These are phyloP conservation scores for Amylocarpus encephaloides DNA, from an alignment of 2,329 filamentous ascomycete genomes.

Conservation along the genomic window DNA sequence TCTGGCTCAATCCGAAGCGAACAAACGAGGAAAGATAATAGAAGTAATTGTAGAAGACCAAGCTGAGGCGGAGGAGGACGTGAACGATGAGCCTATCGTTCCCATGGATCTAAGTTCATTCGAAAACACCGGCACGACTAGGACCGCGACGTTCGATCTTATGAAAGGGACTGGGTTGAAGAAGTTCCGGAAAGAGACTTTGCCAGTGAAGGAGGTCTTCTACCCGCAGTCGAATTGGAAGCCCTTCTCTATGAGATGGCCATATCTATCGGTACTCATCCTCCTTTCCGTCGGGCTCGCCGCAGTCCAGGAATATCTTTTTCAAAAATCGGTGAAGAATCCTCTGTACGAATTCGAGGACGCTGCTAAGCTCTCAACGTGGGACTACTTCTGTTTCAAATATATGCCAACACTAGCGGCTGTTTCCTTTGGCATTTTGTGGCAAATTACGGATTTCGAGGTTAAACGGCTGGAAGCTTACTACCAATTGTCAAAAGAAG, in stretches of 20 bases:
- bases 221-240: constrained; percentile 62
- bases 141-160: constrained; percentile 16
- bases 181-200: constrained; percentile 14
- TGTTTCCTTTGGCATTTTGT: constrained; percentile 57
- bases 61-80: background rate
- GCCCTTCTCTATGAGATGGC: constrained; percentile 58
- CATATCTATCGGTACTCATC: constrained; percentile 50
- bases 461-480: constrained; percentile 61
- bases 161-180: constrained; percentile 17
- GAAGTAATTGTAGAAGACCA: constrained; percentile 48
- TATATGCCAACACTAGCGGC: constrained; percentile 56
- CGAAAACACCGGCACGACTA: constrained; percentile 15
- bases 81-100: constrained; percentile 6
- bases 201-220: constrained; percentile 43
- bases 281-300: constrained; percentile 48
- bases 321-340: constrained; percentile 39
- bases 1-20: constrained; percentile 52
- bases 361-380: constrained; percentile 44
- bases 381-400: constrained; percentile 55
- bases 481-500: constrained; percentile 56
- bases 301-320: constrained; percentile 48
- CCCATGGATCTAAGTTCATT: constrained; percentile 27
- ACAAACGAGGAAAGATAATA: constrained; percentile 52
- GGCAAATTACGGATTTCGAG: constrained; percentile 61
- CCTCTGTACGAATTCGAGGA: constrained; percentile 41